A percentile compares a stretch with the other conserved stretches of the same genome.
phyloP scores from a whole-genome alignment of 2,329 filamentous ascomycete species.

The Colletotrichum truncatum region DNA sequence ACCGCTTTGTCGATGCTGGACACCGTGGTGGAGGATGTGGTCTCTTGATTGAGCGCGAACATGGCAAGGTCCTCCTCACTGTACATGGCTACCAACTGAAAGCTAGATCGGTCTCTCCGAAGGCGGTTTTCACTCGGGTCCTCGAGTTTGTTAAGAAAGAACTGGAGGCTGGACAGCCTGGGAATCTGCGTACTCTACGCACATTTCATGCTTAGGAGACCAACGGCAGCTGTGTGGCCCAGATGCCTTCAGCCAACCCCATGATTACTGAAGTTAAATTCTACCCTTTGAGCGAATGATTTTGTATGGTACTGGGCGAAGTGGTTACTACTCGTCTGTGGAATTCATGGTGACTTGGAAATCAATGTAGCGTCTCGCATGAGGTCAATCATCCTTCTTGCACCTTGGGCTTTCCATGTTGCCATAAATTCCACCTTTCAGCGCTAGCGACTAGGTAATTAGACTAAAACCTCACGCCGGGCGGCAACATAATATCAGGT shows the following conservation, averaged over 20 bases:
- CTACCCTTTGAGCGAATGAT: not conserved
- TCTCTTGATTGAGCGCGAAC: not conserved
- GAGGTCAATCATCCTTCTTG: too few relatives aligned
- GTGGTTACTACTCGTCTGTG: too few relatives aligned
- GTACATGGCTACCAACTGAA: not conserved
- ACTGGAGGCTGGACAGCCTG: not conserved
- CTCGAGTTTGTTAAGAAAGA: not conserved
- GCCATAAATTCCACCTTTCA: too few relatives aligned
- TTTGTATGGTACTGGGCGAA: too few relatives aligned
- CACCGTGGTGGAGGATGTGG: not conserved
- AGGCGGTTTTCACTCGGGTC: not conserved
- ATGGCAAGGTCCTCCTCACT: not conserved
- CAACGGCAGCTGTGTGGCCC: not conserved
- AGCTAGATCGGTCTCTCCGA: not conserved
- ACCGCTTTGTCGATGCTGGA: not conserved
- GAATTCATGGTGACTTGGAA: too few relatives aligned
- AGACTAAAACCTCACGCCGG: not conserved
- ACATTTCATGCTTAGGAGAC: not conserved
- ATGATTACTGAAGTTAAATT: not conserved
- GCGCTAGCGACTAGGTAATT: too few relatives aligned
- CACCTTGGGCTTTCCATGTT: too few relatives aligned
- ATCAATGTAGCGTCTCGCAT: too few relatives aligned
- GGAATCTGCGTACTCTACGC: not conserved
- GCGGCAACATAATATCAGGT: not conserved
- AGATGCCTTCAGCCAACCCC: not conserved